Evolutionary conservation across 164 flowering plant genomes (phyloP), one percentile per base, ranked within the genome.

Genomic region (Annona squamosa): DNA sequence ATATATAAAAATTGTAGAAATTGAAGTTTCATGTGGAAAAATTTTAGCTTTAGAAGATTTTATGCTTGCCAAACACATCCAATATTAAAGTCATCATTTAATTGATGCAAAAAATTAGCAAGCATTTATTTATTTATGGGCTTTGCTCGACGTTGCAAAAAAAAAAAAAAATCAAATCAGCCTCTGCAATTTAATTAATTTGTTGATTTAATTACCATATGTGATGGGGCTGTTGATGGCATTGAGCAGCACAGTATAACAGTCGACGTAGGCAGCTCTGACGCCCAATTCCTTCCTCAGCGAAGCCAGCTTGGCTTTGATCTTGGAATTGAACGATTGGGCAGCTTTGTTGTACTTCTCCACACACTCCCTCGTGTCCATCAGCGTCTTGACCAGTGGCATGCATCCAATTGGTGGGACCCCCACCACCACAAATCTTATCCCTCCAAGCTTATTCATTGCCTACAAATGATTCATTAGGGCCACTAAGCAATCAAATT

Each of bases 401-500:
- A 88, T 70, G 77, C 91, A 88, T 2, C 91, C 91, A 5, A 88
- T 4, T 1, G 91, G 91, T 2, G 88, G 87, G 4, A 88, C 74
- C 1, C 89, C 91, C 0, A 84, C 86, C 1, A 85, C 76, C 2
- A 73, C 85, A 72, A 86, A 43, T 74, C 83, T 77, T 48, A 26
- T 80, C 3, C 81, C 85, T 68, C 91, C 91, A 16, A 82, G 65
- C 2, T 67, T 68, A 67, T 78, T 77, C 87, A 88, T 82, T 68
- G 64, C 67, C 73, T 79, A 64, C 61, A 56, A 6, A 1, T 56
- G 16, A 56, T 56, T 56, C 16, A 56, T 56, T 56, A 56, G 61
- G 16, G 61, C 61, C 7, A 56, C 61, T 56, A 56, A 6, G 2
- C 61, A 56, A 56, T 56, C 12, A 56, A 56, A 56, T 6, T 56